Base-by-base conservation (phyloP, 805 yeast genomes). In the Hagleromyces aurorensis region DNA sequence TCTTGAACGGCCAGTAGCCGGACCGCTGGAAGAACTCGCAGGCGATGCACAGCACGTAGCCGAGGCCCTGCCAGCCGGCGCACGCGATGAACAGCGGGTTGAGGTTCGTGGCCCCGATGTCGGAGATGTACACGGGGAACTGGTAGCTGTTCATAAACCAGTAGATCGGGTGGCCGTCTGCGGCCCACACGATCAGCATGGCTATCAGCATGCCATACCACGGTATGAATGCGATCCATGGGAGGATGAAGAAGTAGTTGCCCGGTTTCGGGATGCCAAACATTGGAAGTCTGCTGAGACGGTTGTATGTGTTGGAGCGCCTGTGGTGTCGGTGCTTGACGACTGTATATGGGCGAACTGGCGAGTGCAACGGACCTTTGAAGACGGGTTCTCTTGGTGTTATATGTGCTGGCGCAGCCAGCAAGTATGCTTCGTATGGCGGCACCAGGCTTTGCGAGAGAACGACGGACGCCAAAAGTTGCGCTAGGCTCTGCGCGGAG, bases 141-240 rank as follows among this genome's bases (percentile, higher is more conserved):
- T 65, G 73, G 3, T 57, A 37, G 1, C 51, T 31, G 19, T 59
- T 58, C 65, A 74, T 69, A 40, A 75, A 75, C 32, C 62, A 52
- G 49, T 82, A 80, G 8, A 69, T 62, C 0, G 94, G 94, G 25
- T 70, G 70, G 2, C 95, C 96, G 48, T 83, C 84, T 3, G 64
- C 68, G 2, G 80, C 72, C 96, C 96, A 87, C 41, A 76, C 70
- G 2, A 68, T 54, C 40, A 87, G 50, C 70, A 89, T 61, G 4
- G 94, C 83, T 4, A 79, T 75, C 7, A 87, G 69, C 95, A 85
- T 83, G 3, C 82, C 94, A 75, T 86, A 81, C 96, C 96, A 87
- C 10, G 75, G 78, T 2, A 75, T 55, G 30, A 73, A 59, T 2
- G 84, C 70, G 2, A 75, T 46, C 23, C 85, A 56, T 3, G 96